phyloP scores from a whole-genome alignment of 805 yeast species.

The Pichia ethanolica region DNA sequence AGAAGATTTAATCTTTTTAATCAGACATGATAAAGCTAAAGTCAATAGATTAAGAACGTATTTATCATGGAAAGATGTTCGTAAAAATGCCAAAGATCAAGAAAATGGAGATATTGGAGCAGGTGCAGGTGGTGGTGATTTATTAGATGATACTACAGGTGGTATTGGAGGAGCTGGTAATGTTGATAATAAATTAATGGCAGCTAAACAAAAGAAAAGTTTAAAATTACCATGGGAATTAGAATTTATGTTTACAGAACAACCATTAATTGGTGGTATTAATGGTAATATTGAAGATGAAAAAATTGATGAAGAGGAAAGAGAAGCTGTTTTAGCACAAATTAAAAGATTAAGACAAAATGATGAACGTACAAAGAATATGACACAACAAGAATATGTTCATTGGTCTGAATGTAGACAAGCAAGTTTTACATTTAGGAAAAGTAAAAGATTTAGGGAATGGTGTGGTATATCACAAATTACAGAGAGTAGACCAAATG shows the following conservation, averaged over 20 bases:
- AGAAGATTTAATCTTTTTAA: constrained; percentile 88
- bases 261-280: constrained; percentile 60
- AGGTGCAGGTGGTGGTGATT: constrained; percentile 26
- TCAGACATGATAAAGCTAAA: constrained; percentile 89
- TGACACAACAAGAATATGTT: constrained; percentile 96
- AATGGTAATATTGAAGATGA: constrained; percentile 40
- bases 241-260: constrained; percentile 88
- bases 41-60: constrained; percentile 88
- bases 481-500: constrained; percentile 87
- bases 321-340: constrained; percentile 85
- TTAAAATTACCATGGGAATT: constrained; percentile 93
- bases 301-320: constrained; percentile 69
- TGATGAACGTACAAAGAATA: constrained; percentile 84
- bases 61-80: constrained; percentile 92
- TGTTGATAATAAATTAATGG: constrained; percentile 34
- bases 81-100: constrained; percentile 65
- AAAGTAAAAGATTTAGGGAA: constrained; percentile 88
- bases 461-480: constrained; percentile 88
- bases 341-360: constrained; percentile 83
- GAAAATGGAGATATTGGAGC: constrained; percentile 40
- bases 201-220: constrained; percentile 57
- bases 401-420: constrained; percentile 99
- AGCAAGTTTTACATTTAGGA: constrained; percentile 91
- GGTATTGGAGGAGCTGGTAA: constrained; percentile 31
- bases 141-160: constrained; percentile 20